A percentile compares a stretch with the other conserved stretches of the same genome.
Conservation (phyloP, 2,329 filamentous ascomycete genomes). For the Albifimbria verrucaria region DNA sequence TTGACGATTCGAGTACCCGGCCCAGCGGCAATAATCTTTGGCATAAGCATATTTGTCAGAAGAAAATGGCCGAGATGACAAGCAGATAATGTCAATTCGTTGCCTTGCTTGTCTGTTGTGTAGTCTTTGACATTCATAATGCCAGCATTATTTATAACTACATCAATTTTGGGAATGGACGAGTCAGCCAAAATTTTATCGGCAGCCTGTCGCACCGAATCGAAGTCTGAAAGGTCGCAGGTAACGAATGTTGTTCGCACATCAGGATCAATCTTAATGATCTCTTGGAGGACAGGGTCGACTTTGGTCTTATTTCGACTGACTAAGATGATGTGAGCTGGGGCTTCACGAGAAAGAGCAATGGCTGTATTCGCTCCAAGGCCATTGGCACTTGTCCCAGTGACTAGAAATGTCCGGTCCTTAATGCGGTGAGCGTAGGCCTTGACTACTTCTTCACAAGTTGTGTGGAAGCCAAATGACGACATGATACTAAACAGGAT, state of each 20-base stretch:
- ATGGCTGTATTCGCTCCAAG: background rate
- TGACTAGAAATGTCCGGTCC: background rate
- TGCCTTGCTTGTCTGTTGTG: conserved; percentile 1
- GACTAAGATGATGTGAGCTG: background rate
- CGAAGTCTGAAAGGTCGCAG: background rate
- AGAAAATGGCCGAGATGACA: conserved; percentile 38
- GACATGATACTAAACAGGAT: background rate
- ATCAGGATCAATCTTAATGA: background rate
- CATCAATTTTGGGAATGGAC: conserved; percentile 2
- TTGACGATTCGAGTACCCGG: conserved; percentile 34
- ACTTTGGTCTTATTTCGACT: background rate
- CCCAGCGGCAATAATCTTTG: conserved; percentile 20
- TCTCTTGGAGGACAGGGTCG: background rate
- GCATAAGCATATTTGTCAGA: conserved; percentile 34
- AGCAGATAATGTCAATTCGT: conserved; percentile 22
- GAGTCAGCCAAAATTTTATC: background rate
- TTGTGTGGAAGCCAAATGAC: background rate
- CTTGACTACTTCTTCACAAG: background rate
- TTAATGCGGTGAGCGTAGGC: background rate
- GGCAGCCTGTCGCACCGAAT: background rate
- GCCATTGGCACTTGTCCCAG: background rate
- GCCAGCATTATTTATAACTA: conserved; percentile 13
- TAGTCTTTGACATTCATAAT: conserved; percentile 4
- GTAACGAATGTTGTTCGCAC: background rate
- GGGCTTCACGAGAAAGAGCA: background rate